Evolutionary conservation across 1,139 yeast genomes (phyloP).

Genomic region (Kodamaea ohmeri): DNA sequence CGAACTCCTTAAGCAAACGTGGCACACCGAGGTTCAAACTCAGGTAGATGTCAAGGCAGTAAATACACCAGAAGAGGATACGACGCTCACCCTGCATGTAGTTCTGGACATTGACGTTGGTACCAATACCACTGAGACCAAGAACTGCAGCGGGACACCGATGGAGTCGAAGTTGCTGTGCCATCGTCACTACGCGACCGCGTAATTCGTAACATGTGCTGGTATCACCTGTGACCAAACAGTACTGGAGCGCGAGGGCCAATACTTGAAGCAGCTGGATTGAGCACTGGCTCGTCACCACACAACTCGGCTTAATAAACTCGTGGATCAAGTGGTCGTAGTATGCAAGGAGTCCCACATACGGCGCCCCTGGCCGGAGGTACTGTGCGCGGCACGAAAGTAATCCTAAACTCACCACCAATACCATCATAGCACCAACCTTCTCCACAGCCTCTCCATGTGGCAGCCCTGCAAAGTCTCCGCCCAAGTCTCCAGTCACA

Average conservation of each 20-base stretch:
- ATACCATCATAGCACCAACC: conserved; percentile 59
- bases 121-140: conserved; percentile 36
- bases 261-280: conserved; percentile 70
- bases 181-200: conserved; percentile 76
- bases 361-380: conserved; percentile 17
- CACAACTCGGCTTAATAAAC: conserved; percentile 51
- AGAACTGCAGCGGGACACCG: conserved; percentile 85
- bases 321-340: conserved; percentile 53
- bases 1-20: conserved; percentile 71
- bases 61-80: conserved; percentile 80
- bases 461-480: too few species aligned
- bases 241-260: conserved; percentile 66
- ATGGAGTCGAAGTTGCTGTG: conserved; percentile 81
- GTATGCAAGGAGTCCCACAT: conserved; percentile 32
- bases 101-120: conserved; percentile 49
- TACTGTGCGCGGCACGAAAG: conserved; percentile 36
- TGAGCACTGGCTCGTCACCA: conserved; percentile 55
- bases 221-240: conserved; percentile 70
- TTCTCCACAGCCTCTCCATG: conserved; percentile 50
- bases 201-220: conserved; percentile 73
- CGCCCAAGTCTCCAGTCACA: too few species aligned
- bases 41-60: conserved; percentile 72
- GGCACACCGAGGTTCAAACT: conserved; percentile 82
- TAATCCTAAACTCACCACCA: conserved; percentile 60
- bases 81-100: conserved; percentile 79